A percentile compares a stretch with the other conserved stretches of the same genome.
phyloP scores from a whole-genome alignment of 331 rosid genomes.

The Quercus tomentella region DNA sequence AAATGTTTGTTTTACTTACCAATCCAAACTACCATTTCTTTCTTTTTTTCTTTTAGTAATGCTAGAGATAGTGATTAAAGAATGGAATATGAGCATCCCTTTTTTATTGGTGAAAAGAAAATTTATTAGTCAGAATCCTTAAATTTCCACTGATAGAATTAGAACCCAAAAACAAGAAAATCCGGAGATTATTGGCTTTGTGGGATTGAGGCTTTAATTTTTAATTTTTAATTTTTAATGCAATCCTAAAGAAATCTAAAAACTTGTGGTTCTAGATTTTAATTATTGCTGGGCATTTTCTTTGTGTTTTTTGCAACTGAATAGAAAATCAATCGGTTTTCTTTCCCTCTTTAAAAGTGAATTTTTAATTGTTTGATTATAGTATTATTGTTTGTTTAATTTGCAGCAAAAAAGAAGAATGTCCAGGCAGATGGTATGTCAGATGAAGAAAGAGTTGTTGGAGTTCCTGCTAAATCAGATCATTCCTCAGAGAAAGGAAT shows the following conservation, averaged over 20 bases:
- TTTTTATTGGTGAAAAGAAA: background rate
- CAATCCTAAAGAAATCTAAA: background rate
- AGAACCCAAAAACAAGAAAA: background rate
- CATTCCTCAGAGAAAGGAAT: constrained; percentile 46
- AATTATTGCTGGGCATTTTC: background rate
- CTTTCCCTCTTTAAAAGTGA: background rate
- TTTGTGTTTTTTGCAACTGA: background rate
- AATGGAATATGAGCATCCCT: background rate
- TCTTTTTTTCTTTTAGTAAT: background rate
- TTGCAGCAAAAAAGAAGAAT: constrained; percentile 63
- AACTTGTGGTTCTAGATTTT: background rate
- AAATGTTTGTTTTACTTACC: background rate
- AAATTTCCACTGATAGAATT: background rate
- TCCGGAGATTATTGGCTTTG: background rate
- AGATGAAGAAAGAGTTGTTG: constrained; percentile 58
- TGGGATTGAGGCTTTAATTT: background rate
- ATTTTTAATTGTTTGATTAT: constrained; percentile 10
- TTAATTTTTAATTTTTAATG: background rate
- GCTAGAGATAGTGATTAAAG: background rate
- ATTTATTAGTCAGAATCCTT: background rate
- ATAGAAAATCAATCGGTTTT: background rate
- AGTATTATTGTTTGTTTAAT: constrained; percentile 12
- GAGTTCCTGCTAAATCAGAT: constrained; percentile 42
- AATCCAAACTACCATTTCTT: no score
- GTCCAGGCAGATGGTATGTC: constrained; percentile 54